Conservation (phyloP, 441 rosid species). For the Jatropha podagrica region DNA sequence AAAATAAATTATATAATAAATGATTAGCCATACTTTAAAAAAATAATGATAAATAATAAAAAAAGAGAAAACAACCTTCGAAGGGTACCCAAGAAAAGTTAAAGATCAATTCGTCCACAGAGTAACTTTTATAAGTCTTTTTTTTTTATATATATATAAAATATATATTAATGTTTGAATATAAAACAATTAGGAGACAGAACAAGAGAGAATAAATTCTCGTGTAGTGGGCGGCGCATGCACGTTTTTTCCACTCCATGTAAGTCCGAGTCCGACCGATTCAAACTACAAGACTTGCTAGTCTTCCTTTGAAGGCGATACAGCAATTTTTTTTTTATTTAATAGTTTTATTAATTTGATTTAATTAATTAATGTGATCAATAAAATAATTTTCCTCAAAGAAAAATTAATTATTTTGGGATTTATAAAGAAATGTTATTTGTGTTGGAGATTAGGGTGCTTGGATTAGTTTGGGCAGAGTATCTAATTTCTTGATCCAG, state of each 20-base stretch:
- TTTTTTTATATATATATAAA: background rate
- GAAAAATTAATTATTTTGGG: background rate
- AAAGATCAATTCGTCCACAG: background rate
- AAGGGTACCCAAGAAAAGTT: background rate
- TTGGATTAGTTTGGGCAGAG: background rate
- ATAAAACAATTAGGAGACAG: background rate
- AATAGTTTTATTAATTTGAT: background rate
- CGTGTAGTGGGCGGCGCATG: conserved; percentile 32
- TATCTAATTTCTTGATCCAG: background rate
- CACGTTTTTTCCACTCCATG: conserved; percentile 26
- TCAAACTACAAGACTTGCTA: conserved; percentile 16
- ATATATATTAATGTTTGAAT: background rate
- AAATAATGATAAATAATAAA: background rate
- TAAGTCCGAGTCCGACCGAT: conserved; percentile 30
- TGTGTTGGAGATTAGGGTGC: conserved; percentile 5
- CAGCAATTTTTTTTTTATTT: background rate
- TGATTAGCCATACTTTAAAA: background rate
- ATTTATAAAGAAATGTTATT: background rate
- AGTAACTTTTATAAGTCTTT: conserved; percentile 11
- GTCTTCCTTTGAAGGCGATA: conserved; percentile 30
- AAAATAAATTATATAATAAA: too few species aligned
- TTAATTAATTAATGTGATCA: background rate
- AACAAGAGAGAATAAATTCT: conserved; percentile 26
- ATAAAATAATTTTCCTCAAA: background rate
- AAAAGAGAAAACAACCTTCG: background rate